Conservation (phyloP, 495 filamentous ascomycete species). For the Hyaloscypha bicolor region DNA sequence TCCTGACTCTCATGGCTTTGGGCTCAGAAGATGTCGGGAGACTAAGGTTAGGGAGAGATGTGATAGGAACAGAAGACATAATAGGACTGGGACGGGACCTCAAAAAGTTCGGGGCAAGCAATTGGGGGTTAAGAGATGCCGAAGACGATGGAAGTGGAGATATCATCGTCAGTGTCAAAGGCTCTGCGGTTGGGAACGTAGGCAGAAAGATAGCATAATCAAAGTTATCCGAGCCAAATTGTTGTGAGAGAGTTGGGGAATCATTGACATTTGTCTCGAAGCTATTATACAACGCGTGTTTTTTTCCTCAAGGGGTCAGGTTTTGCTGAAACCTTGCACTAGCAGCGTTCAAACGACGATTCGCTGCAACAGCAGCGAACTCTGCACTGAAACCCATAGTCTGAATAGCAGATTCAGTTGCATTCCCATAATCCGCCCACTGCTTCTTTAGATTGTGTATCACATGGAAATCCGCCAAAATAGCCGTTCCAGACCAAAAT, state of each 20-base stretch:
- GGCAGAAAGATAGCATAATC: constrained; percentile 84
- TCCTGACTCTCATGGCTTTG: constrained; percentile 95
- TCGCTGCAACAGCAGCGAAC: constrained; percentile 23
- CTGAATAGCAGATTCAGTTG: constrained; percentile 50
- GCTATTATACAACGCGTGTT: background rate
- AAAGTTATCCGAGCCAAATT: background rate
- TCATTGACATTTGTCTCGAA: constrained; percentile 1
- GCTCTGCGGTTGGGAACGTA: constrained; percentile 92
- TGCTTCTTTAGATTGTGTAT: constrained; percentile 65
- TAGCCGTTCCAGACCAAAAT: constrained; percentile 67
- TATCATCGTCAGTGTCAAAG: constrained; percentile 88
- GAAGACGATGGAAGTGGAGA: constrained; percentile 68
- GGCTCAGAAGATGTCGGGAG: constrained; percentile 67
- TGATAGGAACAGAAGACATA: constrained; percentile 76
- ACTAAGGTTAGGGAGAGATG: constrained; percentile 66
- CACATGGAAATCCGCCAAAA: constrained; percentile 72
- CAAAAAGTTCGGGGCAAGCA: constrained; percentile 78
- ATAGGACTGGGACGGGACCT: constrained; percentile 82
- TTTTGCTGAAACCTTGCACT: constrained; percentile 22
- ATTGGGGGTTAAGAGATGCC: constrained; percentile 83
- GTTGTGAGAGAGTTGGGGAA: background rate
- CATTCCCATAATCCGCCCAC: constrained; percentile 55
- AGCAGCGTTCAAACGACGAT: constrained; percentile 25
- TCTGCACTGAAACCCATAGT: constrained; percentile 51
- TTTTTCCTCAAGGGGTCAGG: constrained; percentile 7